Conservation (phyloP, 2,329 filamentous ascomycete genomes). For the Stagonosporopsis cucurbitacearum region DNA sequence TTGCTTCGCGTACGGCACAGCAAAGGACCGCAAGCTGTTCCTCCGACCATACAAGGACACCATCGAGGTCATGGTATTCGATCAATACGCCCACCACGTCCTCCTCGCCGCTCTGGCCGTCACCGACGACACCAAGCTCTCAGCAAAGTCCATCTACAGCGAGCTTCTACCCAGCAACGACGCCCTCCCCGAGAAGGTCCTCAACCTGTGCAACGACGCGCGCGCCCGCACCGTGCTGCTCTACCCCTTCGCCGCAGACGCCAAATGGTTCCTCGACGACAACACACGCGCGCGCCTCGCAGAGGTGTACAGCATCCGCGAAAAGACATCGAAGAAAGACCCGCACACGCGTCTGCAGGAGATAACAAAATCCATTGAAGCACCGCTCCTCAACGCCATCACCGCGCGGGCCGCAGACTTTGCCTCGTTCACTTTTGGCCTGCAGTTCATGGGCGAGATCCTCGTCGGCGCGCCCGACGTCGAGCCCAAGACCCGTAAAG, state of each 20-base stretch:
- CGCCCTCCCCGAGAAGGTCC: constrained; percentile 67
- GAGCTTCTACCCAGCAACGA: constrained; percentile 71
- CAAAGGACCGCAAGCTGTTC: constrained; percentile 92
- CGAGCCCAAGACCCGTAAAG: constrained; percentile 60
- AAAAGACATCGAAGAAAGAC: constrained; percentile 92
- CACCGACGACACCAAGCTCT: constrained; percentile 91
- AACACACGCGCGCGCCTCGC: constrained; percentile 73
- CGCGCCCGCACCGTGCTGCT: constrained; percentile 72
- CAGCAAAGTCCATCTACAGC: constrained; percentile 82
- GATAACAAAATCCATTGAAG: constrained; percentile 75
- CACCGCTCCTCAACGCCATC: constrained; percentile 76
- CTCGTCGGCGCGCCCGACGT: constrained; percentile 78
- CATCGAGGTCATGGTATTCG: constrained; percentile 82
- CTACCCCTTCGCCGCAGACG: constrained; percentile 75
- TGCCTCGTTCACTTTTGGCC: constrained; percentile 78
- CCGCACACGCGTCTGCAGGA: constrained; percentile 76
- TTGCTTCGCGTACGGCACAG: constrained; percentile 80
- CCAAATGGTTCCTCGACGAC: constrained; percentile 66
- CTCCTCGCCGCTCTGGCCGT: constrained; percentile 88
- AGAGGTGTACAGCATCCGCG: constrained; percentile 79
- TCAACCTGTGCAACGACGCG: constrained; percentile 69
- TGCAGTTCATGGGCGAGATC: constrained; percentile 83
- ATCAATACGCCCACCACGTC: constrained; percentile 78
- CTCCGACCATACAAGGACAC: constrained; percentile 90
- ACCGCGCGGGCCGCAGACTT: constrained; percentile 71